A percentile compares a stretch with the other conserved stretches of the same genome.
Evolutionary conservation across 75 land plant genomes (phyloP).

Genomic region (Pinus taeda): DNA sequence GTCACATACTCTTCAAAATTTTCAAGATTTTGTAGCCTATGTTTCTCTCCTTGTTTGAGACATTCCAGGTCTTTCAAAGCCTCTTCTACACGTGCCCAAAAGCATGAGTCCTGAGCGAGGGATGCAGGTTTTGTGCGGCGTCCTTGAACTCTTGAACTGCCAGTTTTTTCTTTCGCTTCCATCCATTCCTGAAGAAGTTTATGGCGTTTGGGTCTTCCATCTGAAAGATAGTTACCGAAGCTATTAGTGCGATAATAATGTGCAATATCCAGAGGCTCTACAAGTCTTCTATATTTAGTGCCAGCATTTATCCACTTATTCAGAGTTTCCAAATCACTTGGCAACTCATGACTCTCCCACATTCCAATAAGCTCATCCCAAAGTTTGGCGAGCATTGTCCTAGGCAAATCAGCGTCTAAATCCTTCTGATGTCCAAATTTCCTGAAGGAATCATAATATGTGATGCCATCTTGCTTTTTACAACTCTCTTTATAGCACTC

Average conservation of each 20-base stretch:
- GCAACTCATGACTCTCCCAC: conserved; percentile 37
- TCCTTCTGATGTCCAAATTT: too few relatives aligned
- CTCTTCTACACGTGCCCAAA: too few relatives aligned
- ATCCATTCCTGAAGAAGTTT: conserved; percentile 47
- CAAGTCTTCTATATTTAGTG: conserved; percentile 41
- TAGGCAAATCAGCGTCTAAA: conserved; percentile 1
- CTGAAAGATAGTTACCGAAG: conserved; percentile 34
- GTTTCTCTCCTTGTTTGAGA: too few relatives aligned
- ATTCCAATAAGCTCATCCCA: conserved; percentile 43
- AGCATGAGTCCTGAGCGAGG: too few relatives aligned
- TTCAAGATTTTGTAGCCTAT: too few relatives aligned
- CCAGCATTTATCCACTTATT: conserved; percentile 45
- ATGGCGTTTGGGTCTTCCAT: conserved; percentile 37
- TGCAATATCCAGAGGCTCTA: conserved; percentile 64
- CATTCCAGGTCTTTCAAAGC: too few relatives aligned
- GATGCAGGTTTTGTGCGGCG: too few relatives aligned
- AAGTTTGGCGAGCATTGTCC: conserved; percentile 31
- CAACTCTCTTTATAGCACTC: conserved; percentile 44
- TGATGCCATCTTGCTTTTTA: conserved; percentile 19
- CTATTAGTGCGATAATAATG: too few relatives aligned
- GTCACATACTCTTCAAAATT: too few relatives aligned
- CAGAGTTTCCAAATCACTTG: conserved; percentile 29
- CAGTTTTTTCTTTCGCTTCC: conserved; percentile 11
- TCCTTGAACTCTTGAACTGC: too few relatives aligned
- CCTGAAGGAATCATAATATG: conserved; percentile 53